Evolutionary conservation across 2,329 filamentous ascomycete species (phyloP), one percentile per base, ranked within the genome.

Genomic region (Aaosphaeria pasadenensis): DNA sequence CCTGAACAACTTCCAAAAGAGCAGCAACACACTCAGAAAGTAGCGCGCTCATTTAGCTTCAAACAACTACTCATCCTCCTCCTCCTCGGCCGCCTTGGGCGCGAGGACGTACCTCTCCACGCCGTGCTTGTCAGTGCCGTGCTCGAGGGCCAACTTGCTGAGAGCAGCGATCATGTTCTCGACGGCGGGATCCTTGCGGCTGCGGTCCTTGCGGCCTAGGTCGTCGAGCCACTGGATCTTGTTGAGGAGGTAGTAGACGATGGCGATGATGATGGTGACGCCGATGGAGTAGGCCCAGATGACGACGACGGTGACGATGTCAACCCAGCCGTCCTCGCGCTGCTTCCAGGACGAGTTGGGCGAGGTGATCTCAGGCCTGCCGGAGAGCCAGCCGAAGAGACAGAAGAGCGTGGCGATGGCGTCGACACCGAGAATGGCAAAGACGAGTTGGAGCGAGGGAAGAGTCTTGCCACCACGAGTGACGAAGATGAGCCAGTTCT

Each of bases 381-480:
- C 83, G 39, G 79, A 80, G 58, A 90, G 74, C 86, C 86, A 89
- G 50, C 87, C 87, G 74, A 89, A 89, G 64, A 88, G 71, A 72
- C 79, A 82, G 80, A 89, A 90, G 63, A 89, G 76, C 48, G 86
- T 89, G 35, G 87, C 83, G 30, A 89, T 71, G 44, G 82, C 79
- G 68, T 89, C 87, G 63, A 90, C 87, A 67, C 81, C 77, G 57
- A 87, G 75, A 69, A 89, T 89, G 59, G 87, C 87, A 54, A 74
- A 76, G 52, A 89, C 78, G 46, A 90, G 77, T 73, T 89, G 86
- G 83, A 84, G 88, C 2, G 85, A 88, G 50, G 87, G 87, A 77
- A 81, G 86, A 30, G 87, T 89, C 72, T 84, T 79, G 59, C 81
- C 84, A 66, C 87, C 76, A 69, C 75, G 75, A 49, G 76, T 78